phyloP scores from a whole-genome alignment of 345 rosid genomes.

The Mangifera indica region DNA sequence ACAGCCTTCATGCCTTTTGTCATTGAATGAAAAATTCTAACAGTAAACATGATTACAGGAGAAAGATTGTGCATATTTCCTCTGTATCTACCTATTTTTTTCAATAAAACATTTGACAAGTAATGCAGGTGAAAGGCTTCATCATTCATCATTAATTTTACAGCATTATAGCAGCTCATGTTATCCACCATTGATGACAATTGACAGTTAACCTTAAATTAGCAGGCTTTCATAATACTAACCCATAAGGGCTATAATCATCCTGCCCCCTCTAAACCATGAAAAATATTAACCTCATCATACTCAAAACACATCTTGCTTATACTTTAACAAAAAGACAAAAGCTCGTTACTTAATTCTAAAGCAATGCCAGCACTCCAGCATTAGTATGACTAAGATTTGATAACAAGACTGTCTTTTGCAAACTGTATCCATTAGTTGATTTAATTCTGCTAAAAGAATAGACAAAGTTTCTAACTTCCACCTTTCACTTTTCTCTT shows the following conservation, averaged over 20 bases:
- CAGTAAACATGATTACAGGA: too few species aligned
- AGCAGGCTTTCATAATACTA: background rate
- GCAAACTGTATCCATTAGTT: conserved; percentile 2
- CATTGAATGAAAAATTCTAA: too few species aligned
- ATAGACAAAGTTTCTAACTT: background rate
- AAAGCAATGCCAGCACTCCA: conserved; percentile 3
- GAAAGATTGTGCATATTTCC: too few species aligned
- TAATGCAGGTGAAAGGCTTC: too few species aligned
- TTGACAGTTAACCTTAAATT: background rate
- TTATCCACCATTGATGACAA: background rate
- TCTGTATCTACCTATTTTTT: too few species aligned
- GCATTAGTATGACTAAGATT: background rate
- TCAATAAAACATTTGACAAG: too few species aligned
- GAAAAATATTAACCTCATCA: background rate
- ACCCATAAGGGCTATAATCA: background rate
- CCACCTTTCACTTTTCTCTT: background rate
- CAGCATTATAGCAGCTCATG: background rate
- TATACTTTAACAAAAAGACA: background rate
- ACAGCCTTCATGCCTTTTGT: too few species aligned
- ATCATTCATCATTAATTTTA: background rate
- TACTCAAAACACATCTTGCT: background rate
- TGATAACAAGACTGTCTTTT: background rate
- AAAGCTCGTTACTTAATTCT: background rate
- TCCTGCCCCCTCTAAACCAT: background rate
- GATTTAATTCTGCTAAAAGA: background rate